Evolutionary conservation across 2,329 filamentous ascomycete species (phyloP).

Genomic region (Colletotrichum nymphaeae): DNA sequence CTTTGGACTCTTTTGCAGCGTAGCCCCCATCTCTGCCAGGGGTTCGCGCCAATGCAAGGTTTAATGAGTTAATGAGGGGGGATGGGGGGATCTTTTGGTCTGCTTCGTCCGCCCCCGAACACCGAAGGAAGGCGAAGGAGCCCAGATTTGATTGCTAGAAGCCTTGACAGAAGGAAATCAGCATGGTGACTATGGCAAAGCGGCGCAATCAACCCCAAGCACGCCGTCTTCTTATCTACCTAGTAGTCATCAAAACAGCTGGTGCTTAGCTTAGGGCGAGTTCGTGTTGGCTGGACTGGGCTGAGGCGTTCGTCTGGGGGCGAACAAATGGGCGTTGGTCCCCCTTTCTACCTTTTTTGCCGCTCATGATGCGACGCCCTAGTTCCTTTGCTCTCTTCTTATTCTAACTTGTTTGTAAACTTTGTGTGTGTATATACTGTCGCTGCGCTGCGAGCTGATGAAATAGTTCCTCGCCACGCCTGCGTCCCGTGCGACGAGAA

Average conservation of each 20-base stretch:
- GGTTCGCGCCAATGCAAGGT: conserved; percentile 15
- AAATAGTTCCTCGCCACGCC: neutral
- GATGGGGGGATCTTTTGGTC: neutral
- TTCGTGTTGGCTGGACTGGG: neutral
- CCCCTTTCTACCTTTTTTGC: neutral
- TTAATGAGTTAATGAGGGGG: conserved; percentile 18
- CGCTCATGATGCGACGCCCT: neutral
- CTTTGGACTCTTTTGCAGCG: neutral
- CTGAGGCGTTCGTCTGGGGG: neutral
- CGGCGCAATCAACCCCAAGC: neutral
- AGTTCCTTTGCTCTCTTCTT: neutral
- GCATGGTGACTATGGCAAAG: neutral
- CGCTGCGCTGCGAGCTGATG: neutral
- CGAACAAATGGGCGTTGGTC: neutral
- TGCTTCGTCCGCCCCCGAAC: neutral
- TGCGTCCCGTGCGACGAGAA: neutral
- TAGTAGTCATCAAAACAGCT: neutral
- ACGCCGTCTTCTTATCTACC: neutral
- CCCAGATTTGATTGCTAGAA: conserved; percentile 18
- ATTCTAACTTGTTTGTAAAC: neutral
- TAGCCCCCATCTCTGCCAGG: neutral
- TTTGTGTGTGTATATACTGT: neutral
- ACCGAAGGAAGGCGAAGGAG: neutral
- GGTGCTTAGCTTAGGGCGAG: neutral
- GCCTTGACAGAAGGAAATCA: conserved; percentile 19